Evolutionary conservation across 768 basidiomycete genomes (phyloP).

Genomic region (Xerocomus spinulosus): DNA sequence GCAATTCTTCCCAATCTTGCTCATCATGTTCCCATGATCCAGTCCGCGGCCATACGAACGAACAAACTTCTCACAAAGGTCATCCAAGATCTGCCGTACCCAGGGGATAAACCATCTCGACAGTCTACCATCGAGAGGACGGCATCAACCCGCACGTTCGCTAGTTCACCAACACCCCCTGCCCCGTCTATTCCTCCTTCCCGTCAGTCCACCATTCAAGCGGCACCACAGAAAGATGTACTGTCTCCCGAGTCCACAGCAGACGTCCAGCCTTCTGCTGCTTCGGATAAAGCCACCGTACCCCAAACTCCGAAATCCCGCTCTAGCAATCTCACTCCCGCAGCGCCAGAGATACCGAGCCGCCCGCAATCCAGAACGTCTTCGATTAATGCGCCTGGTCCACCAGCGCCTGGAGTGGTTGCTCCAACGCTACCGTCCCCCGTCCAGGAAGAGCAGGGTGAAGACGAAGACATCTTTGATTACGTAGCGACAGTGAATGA

Average conservation of each 20-base stretch:
- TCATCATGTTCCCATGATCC: slow-evolving; percentile 85
- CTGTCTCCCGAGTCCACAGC: slow-evolving; percentile 42
- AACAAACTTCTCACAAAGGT: slow-evolving; percentile 82
- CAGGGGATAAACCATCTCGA: slow-evolving; percentile 43
- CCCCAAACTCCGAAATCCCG: slow-evolving; percentile 32
- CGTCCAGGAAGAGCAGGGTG: slow-evolving; percentile 35
- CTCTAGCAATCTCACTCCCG: slow-evolving; percentile 18
- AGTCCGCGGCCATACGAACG: slow-evolving; percentile 78
- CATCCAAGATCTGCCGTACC: slow-evolving; percentile 79
- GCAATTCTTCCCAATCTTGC: slow-evolving; percentile 94
- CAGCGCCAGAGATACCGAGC: slow-evolving; percentile 37
- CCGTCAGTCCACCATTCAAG: slow-evolving; percentile 47
- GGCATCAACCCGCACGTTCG: slow-evolving; percentile 33
- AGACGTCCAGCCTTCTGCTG: slow-evolving; percentile 30
- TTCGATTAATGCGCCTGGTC: slow-evolving; percentile 37
- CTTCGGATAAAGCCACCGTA: slow-evolving; percentile 37
- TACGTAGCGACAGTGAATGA: slow-evolving; percentile 92
- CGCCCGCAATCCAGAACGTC: slow-evolving; percentile 64
- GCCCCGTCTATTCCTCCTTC: slow-evolving; percentile 40
- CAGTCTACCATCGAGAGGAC: slow-evolving; percentile 27
- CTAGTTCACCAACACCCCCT: slow-evolving; percentile 55
- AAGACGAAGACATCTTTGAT: slow-evolving; percentile 77
- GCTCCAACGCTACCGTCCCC: slow-evolving; percentile 28
- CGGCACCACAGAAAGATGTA: slow-evolving; percentile 41
- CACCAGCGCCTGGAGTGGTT: slow-evolving; percentile 29